Conservation (phyloP, 2,329 filamentous ascomycete species). For the Pyrenochaeta sp. region DNA sequence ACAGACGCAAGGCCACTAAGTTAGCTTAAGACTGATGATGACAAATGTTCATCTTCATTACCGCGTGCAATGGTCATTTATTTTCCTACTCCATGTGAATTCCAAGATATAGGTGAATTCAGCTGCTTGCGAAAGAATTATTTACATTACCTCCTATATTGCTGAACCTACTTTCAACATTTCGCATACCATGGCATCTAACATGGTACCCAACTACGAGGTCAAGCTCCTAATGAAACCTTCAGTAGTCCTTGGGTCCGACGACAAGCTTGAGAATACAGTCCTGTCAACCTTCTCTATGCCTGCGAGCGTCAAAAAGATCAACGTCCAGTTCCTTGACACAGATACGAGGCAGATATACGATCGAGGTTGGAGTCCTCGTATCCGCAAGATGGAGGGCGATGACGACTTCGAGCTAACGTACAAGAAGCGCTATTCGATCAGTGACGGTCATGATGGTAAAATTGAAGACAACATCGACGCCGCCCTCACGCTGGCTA, state of each 20-base stretch:
- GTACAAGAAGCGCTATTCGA: conserved; percentile 50
- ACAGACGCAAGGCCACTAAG: too few species aligned
- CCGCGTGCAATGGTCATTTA: too few species aligned
- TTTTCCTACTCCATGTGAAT: too few species aligned
- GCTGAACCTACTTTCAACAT: too few species aligned
- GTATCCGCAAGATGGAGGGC: conserved; percentile 50
- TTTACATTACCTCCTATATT: too few species aligned
- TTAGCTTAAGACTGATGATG: too few species aligned
- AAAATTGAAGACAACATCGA: conserved; percentile 33
- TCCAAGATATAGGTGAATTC: too few species aligned
- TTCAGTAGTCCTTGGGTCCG: conserved; percentile 38
- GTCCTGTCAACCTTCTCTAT: conserved; percentile 39
- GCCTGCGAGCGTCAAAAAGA: conserved; percentile 39
- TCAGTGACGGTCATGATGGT: conserved; percentile 16
- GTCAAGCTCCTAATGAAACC: conserved; percentile 42
- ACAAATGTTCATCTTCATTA: too few species aligned
- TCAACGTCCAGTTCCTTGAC: conserved; percentile 52
- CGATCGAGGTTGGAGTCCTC: conserved; percentile 47
- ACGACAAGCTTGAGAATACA: conserved; percentile 38
- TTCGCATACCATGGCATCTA: not conserved
- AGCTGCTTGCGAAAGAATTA: too few species aligned
- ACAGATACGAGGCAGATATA: conserved; percentile 43
- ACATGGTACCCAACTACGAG: conserved; percentile 9
- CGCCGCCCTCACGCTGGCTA: conserved; percentile 40
- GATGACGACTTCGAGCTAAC: conserved; percentile 48